Base-by-base conservation (phyloP, 306 rosid species). In the Begonia masoniana region DNA sequence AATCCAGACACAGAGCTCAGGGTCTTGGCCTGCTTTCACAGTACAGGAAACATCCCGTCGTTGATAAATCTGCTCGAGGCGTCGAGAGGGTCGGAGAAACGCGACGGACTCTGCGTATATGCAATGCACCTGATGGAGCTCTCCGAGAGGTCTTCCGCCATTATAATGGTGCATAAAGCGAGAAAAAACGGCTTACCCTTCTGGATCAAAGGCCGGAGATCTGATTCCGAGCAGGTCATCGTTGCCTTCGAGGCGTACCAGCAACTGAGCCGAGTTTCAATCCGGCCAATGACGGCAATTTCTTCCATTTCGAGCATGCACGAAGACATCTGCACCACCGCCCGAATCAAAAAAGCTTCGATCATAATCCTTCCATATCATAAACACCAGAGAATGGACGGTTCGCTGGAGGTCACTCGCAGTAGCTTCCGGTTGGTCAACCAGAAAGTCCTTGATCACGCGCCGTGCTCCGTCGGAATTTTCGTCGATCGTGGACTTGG, bases 401-500 rank as follows among this genome's bases (percentile, higher is more conserved):
- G 95, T 42, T 58, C 80, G 9, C 52, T 80, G 12, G 86, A 76
- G 65, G 66, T 68, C 17, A 68, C 85, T 8, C 63, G 78, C 43
- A 78, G 39, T 50, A 94, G 81, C 57, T 82, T 71, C 46, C 70
- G 79, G 13, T 31, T 11, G 56, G 84, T 88, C 39, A 88, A 88
- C 74, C 69, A 61, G 54, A 85, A 76, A 52, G 84, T 88, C 21
- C 79, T 88, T 36, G 71, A 82, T 57, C 73, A 78, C 55, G 88
- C 97, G 46, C 89, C 71, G 0, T 88, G 97, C 71, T 82, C 97
- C 0, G 94, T 88, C 50, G 97, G 93, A 63, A 76, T 84, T 55
- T 55, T 88, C 12, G 73, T 84, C 9, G 97, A 88, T 55, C 94
- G 95, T 4, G 95, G 95, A 4, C 88, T 88, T 17, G 97, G 97